Evolutionary conservation across 169 alveolate species (phyloP), one percentile per base, ranked within the genome.

Genomic region (Plasmodium relictum): DNA sequence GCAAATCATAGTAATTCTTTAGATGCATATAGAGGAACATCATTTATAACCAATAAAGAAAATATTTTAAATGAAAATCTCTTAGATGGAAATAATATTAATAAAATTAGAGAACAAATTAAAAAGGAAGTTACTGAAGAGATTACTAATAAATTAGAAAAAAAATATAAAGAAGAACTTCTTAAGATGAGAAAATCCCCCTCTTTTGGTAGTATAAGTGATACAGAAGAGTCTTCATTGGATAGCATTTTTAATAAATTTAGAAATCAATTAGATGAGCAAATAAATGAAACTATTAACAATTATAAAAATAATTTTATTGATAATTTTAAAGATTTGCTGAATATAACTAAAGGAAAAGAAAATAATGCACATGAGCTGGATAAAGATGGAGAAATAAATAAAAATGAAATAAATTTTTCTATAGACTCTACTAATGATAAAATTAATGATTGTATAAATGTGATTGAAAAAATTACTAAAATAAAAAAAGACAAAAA

Each of bases 381-480:
- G 22, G 31, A 18, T 39, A 39, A 31, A 7, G 73, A 39, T 9
- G 73, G n/a, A 37, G 22, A 59, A 2, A 16, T 54, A 24, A 44
- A 18, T 42, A 48, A 66, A 61, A 39, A n/a, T 6, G 62, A 54
- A 18, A 45, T 63, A 3, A 16, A 31, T 7, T 10, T 66, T 39
- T 31, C 72, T 54, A 54, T 48, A 8, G 70, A 52, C 12, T 52
- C 72, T 6, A 3, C 44, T 20, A 83, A 52, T 52, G 72, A 83
- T 5, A 83, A 83, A 68, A 83, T 83, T 54, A 83, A 83, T 83
- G 91, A 83, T 50, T 83, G 91, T 22, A 18, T 83, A 62, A 68
- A 26, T 20, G 9, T 68, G 71, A 10, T 83, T 5, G 91, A 83
- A 22, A 69, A 48, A 7, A 31, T 83, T 14, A 24, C 16, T 16